These are phyloP conservation scores for Wilcoxina mikolae DNA, from an alignment of 495 filamentous ascomycete genomes.

Conservation along the genomic window DNA sequence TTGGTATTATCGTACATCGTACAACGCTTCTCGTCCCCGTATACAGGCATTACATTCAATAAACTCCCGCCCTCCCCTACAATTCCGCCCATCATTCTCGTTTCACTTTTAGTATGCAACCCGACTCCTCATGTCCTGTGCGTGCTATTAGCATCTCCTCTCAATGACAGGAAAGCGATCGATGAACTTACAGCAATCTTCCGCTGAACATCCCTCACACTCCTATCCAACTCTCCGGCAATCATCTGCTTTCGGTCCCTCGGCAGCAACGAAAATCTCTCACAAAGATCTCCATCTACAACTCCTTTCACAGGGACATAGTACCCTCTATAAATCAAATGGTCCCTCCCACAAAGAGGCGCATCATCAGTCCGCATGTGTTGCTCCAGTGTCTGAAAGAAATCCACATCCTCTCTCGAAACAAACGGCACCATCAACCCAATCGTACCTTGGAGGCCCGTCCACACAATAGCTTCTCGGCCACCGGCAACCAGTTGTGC, in stretches of 20 bases:
- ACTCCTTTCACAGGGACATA: slow-evolving; percentile 95
- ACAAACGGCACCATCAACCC: slow-evolving; percentile 84
- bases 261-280: slow-evolving; percentile 67
- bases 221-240: slow-evolving; percentile 79
- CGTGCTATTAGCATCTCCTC: slow-evolving; percentile 20
- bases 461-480: slow-evolving; percentile 82
- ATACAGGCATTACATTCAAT: too few species aligned
- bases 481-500: slow-evolving; percentile 82
- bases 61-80: too few species aligned
- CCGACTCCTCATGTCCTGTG: slow-evolving; percentile 69
- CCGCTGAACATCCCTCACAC: slow-evolving; percentile 78
- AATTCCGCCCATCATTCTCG: too few species aligned
- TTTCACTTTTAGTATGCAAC: slow-evolving; percentile 64
- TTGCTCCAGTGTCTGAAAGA: slow-evolving; percentile 86
- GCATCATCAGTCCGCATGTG: slow-evolving; percentile 71
- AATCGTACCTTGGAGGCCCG: slow-evolving; percentile 82
- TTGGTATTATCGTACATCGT: too few species aligned
- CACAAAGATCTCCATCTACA: slow-evolving; percentile 96
- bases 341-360: slow-evolving; percentile 78
- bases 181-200: slow-evolving; percentile 67
- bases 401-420: slow-evolving; percentile 83
- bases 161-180: neutral
- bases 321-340: slow-evolving; percentile 86
- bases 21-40: too few species aligned
- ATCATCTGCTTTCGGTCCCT: slow-evolving; percentile 88